Percentiles rank a stretch among this genome's conserved stretches.
phyloP scores from a whole-genome alignment of 1,284 basidiomycete species.

The Apiotrichum laibachii region DNA sequence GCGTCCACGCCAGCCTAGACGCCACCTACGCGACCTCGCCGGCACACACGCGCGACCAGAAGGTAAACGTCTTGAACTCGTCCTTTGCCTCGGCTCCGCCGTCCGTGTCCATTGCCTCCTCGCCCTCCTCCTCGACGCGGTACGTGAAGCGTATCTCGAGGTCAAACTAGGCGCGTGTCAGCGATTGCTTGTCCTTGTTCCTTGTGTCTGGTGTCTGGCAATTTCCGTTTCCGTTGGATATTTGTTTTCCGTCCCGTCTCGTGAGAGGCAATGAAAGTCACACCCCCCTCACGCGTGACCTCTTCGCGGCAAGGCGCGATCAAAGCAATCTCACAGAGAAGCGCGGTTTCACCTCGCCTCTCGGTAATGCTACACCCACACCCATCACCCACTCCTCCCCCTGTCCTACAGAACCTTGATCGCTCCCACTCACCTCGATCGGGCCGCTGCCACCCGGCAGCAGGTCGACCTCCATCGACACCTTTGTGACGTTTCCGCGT shows the following conservation, averaged over 20 bases:
- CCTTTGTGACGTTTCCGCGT: slow-evolving; percentile 77
- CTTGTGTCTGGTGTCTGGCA: too few species aligned
- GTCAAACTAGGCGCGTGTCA: slow-evolving; percentile 66
- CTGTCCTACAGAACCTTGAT: too few species aligned
- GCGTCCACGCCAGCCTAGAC: too few species aligned
- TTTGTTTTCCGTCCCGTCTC: too few species aligned
- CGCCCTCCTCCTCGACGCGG: slow-evolving; percentile 67
- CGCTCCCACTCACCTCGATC: slow-evolving; percentile 31
- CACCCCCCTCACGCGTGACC: too few species aligned
- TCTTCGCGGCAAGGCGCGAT: too few species aligned
- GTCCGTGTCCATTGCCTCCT: slow-evolving; percentile 17
- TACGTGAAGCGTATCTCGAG: slow-evolving; percentile 90
- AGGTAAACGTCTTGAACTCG: slow-evolving; percentile 50
- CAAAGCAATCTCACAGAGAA: too few species aligned
- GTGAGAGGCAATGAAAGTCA: too few species aligned
- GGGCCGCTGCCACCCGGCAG: slow-evolving; percentile 16
- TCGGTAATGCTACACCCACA: too few species aligned
- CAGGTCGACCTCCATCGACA: slow-evolving; percentile 55
- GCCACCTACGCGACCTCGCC: slow-evolving; percentile 31
- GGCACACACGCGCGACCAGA: slow-evolving; percentile 42
- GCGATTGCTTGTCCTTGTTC: neutral
- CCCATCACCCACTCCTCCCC: too few species aligned
- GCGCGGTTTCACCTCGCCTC: too few species aligned
- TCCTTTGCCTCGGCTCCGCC: slow-evolving; percentile 38
- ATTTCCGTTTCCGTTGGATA: too few species aligned